Evolutionary conservation across 2,329 filamentous ascomycete species (phyloP), one percentile per base, ranked within the genome.

Genomic region (Beauveria pseudobassiana): DNA sequence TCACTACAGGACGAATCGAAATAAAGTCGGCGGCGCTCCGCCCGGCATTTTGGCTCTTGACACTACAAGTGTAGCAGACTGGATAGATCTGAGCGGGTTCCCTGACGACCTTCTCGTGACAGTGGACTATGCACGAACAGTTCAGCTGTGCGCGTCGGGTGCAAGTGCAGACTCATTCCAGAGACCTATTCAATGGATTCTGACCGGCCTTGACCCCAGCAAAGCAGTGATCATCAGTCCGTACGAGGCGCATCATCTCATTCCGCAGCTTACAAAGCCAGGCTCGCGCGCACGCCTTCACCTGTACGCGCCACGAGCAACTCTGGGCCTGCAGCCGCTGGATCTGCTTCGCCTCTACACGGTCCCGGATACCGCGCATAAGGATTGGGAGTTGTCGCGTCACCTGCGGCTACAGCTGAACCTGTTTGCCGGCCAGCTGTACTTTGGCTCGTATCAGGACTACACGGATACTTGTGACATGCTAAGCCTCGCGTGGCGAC

Each of bases 381-480:
- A 59, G 9, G 22, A 22, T 5, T 48, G 50, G 50, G 20, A 20
- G n/a, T 6, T 54, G 28, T 30, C 58, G 9, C 16, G 5, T 5
- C 8, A 53, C 3, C 24, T 60, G 48, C 49, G 58, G 12, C 26
- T 54, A 42, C 58, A 54, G 50, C 76, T 91, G 0, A 87, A 88
- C 46, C 72, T 91, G 0, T 90, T 91, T 62, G 77, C 88, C 0
- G 88, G 88, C 0, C 85, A 88, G 60, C 75, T 90, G 0, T 91
- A 90, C 66, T 74, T 90, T 14, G 70, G 69, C 0, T 78, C 76
- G 0, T 82, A 78, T 51, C 62, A 72, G 0, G 80, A 89, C 57
- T 91, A 90, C 63, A 64, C 69, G 0, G 69, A 74, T 1, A 67
- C 80, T 0, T 87, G 84, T 64, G 68, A 74, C 1, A 79, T 78